A percentile compares a stretch with the other conserved stretches of the same genome.
Evolutionary conservation across 495 filamentous ascomycete genomes (phyloP).

Genomic region (Penicillium canariense): DNA sequence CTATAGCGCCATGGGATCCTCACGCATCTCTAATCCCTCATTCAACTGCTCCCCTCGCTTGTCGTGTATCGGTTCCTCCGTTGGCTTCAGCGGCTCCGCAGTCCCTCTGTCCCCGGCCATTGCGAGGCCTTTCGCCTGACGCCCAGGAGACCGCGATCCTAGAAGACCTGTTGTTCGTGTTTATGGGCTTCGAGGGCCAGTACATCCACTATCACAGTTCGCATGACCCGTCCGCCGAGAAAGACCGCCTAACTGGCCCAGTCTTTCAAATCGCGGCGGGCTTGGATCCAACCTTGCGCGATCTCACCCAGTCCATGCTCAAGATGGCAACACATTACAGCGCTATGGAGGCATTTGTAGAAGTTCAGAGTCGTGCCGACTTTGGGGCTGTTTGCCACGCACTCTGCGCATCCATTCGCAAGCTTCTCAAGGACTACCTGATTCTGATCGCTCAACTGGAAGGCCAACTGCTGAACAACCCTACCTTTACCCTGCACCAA

Average conservation of each 20-base stretch:
- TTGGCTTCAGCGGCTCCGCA: conserved; percentile 69
- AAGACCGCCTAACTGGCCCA: conserved; percentile 80
- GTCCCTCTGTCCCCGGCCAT: conserved; percentile 65
- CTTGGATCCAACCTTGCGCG: conserved; percentile 85
- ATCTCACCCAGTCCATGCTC: conserved; percentile 82
- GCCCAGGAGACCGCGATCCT: conserved; percentile 82
- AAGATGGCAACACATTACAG: conserved; percentile 94
- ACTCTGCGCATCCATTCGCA: conserved; percentile 87
- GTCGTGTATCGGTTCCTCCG: conserved; percentile 81
- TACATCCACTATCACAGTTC: conserved; percentile 82
- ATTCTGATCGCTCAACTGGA: conserved; percentile 91
- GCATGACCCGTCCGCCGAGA: conserved; percentile 81
- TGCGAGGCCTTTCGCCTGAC: conserved; percentile 71
- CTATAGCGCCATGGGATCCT: conserved; percentile 71
- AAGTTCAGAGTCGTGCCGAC: conserved; percentile 88
- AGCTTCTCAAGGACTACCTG: conserved; percentile 87
- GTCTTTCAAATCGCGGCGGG: conserved; percentile 75
- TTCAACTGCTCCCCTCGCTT: conserved; percentile 84
- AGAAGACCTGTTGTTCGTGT: conserved; percentile 88
- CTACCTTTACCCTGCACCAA: conserved; percentile 84
- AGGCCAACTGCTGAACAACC: conserved; percentile 81
- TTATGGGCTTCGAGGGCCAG: conserved; percentile 98
- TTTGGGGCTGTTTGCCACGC: conserved; percentile 97
- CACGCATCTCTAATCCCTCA: conserved; percentile 77
- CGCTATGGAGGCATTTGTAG: conserved; percentile 87